Conservation (phyloP, 1,284 basidiomycete species). For the Fomitopsis betulina region DNA sequence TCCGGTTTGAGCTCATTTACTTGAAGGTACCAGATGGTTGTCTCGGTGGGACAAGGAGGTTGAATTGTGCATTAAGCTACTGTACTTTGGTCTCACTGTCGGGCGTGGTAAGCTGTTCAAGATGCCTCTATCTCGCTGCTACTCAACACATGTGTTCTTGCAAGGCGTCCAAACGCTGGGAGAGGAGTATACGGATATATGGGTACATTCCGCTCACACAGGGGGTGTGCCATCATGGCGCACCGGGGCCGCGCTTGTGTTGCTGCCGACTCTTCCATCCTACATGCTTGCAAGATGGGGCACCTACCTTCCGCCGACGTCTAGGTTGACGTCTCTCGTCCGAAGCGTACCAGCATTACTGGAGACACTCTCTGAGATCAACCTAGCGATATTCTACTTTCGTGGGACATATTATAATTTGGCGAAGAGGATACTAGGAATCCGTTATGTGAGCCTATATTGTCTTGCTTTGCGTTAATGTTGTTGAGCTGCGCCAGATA, state of each 20-base stretch:
- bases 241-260: conserved; percentile 50
- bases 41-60: conserved; percentile 78
- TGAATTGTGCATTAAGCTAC: conserved; percentile 63
- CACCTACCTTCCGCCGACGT: conserved; percentile 28
- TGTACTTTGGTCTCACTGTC: conserved; percentile 76
- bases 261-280: conserved; percentile 61
- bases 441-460: conserved; percentile 59
- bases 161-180: conserved; percentile 79
- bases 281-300: conserved; percentile 56
- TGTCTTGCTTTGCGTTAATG: background rate
- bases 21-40: conserved; percentile 81
- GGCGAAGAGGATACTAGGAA: conserved; percentile 64
- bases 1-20: conserved; percentile 3
- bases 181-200: conserved; percentile 89
- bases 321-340: conserved; percentile 34
- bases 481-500: conserved; percentile 41
- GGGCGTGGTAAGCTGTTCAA: conserved; percentile 53
- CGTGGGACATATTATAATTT: conserved; percentile 77
- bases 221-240: conserved; percentile 37
- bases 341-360: conserved; percentile 43
- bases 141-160: background rate
- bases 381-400: conserved; percentile 81
- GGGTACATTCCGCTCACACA: conserved; percentile 54
- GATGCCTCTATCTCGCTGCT: background rate
- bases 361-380: conserved; percentile 63